Evolutionary conservation across 768 basidiomycete species (phyloP).

Genomic region (Tulasnella sp.): DNA sequence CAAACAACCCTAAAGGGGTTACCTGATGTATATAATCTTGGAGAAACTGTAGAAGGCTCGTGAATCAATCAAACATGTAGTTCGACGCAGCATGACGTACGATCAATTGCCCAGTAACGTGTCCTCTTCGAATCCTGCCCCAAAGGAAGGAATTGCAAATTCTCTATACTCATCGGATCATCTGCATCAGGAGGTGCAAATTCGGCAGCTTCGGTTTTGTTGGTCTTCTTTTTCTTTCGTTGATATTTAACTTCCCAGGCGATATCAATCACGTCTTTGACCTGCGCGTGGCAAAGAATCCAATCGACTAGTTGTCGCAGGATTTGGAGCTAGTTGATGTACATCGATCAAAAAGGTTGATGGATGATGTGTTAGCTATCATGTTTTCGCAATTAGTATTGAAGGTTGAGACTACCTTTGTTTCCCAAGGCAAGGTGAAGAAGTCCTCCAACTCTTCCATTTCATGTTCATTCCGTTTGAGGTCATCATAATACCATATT

Average conservation of each 20-base stretch:
- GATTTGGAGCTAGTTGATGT: constrained; percentile 51
- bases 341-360: constrained; percentile 18
- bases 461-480: constrained; percentile 56
- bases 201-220: constrained; percentile 31
- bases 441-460: constrained; percentile 50
- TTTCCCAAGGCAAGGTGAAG: constrained; percentile 67
- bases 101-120: constrained; percentile 78
- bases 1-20: constrained; percentile 85
- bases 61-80: background rate
- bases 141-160: constrained; percentile 51
- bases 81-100: constrained; percentile 47
- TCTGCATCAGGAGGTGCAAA: constrained; percentile 33
- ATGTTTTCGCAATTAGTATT: constrained; percentile 1
- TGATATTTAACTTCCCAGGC: constrained; percentile 77
- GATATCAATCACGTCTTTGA: constrained; percentile 64
- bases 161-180: constrained; percentile 52
- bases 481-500: constrained; percentile 65
- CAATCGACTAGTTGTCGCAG: constrained; percentile 75
- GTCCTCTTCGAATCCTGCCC: constrained; percentile 64
- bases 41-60: constrained; percentile 46
- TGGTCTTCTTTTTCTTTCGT: constrained; percentile 73
- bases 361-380: constrained; percentile 20
- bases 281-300: constrained; percentile 37
- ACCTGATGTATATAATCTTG: constrained; percentile 67
- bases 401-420: constrained; percentile 41